Evolutionary conservation across 768 basidiomycete species (phyloP), one percentile per base, ranked within the genome.

Genomic region (Tubosaeta brunneosetosa): DNA sequence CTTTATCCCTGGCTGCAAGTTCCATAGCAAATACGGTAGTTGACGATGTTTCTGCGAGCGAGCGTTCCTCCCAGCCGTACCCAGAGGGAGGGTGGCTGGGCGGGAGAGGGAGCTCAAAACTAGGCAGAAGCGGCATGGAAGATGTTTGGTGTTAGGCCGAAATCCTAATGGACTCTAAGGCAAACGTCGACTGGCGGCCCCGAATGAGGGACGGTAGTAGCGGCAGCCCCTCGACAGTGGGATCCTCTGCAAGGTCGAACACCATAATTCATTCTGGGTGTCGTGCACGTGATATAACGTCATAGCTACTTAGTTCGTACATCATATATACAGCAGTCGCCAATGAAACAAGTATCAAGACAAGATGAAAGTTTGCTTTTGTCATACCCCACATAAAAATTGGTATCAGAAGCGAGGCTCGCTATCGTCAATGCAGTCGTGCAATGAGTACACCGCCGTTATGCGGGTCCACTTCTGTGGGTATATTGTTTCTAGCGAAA

Each of bases 391-490:
- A n/a, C n/a, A n/a, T n/a, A n/a, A n/a, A n/a, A 32, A 32, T 32
- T 11, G 8, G 32, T 11, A 32, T 32, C 9, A 32, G 32, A 32
- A 34, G 31, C 14, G 25, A 29, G 6, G 10, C 25, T 29, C 29
- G 11, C 22, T 16, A 34, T 25, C 9, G 36, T 37, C 57, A 70
- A 48, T 42, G 34, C 43, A 68, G 29, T 26, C 82, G 80, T 2
- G 94, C 91, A 48, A 95, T 74, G 12, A 98, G 75, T 1, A 98
- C 91, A 4, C 95, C 94, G 0, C 79, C 67, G 59, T 98, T 97
- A 27, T 79, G 65, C 0, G 88, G 85, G 70, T 97, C 94, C 7
- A 91, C 68, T 50, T 84, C 74, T 0, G 89, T 86, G 9, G 77
- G 73, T 31, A 97, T 76, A 51, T 80, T 77, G 64, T 92, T 80